Evolutionary conservation across 2,329 filamentous ascomycete species (phyloP).

Genomic region (Neonectria neomacrospora): DNA sequence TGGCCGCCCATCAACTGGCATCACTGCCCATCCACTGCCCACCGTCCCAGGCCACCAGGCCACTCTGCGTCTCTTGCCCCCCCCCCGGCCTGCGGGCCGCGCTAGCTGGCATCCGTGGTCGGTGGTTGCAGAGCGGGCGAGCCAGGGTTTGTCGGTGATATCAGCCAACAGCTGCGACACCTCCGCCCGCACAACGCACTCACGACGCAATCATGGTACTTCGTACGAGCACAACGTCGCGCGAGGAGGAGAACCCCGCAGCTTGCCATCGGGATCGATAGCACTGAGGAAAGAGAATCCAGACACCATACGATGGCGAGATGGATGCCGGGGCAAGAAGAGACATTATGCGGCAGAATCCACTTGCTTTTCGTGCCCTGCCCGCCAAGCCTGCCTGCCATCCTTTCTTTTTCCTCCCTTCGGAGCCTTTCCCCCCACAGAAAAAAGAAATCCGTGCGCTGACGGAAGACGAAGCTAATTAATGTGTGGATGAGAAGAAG

Average conservation of each 20-base stretch:
- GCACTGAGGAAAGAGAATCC: slow-evolving; percentile 1
- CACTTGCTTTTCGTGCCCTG: slow-evolving; percentile 1
- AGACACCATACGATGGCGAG: neutral
- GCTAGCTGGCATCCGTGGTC: slow-evolving; percentile 19
- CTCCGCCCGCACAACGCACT: slow-evolving; percentile 18
- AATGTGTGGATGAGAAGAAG: neutral
- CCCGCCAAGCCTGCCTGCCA: neutral
- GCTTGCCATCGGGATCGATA: neutral
- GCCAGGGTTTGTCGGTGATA: slow-evolving; percentile 26
- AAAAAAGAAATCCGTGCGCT: slow-evolving; percentile 3
- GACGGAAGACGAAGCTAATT: slow-evolving; percentile 16
- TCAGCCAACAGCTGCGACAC: slow-evolving; percentile 23
- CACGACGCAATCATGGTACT: slow-evolving; percentile 4
- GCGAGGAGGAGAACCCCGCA: slow-evolving; percentile 4
- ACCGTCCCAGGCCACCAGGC: slow-evolving; percentile 5
- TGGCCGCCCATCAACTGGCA: slow-evolving; percentile 5
- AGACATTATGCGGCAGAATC: neutral
- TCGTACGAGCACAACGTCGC: neutral
- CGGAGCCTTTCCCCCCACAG: slow-evolving; percentile 15
- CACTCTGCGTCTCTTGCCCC: slow-evolving; percentile 4
- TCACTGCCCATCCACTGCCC: slow-evolving; percentile 13
- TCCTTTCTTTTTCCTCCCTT: slow-evolving; percentile 3
- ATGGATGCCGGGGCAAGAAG: neutral
- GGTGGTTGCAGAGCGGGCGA: slow-evolving; percentile 25
- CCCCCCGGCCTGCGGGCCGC: neutral